Base-by-base conservation (phyloP, 345 rosid genomes). In the Cochlearia excelsa region DNA sequence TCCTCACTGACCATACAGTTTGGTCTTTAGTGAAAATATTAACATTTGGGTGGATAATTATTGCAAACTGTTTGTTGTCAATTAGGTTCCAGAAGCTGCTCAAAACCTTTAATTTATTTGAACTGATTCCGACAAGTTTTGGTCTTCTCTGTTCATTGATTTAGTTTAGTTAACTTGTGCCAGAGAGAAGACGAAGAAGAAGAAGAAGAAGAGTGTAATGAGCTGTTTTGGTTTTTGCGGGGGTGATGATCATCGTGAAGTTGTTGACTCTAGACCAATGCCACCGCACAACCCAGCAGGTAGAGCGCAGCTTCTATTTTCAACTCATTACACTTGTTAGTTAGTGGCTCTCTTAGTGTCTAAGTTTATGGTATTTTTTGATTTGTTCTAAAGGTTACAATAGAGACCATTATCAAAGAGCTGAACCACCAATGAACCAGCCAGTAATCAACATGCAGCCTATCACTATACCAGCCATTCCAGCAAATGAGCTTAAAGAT, bases 191-290 rank as follows among this genome's bases (percentile, higher is more conserved):
- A 16, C 23, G 23, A 16, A 16, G 23, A 16, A 16, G 23, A 16
- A 16, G 23, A 16, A 16, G 23, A 16, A 16, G 46, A n/a, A 30
- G 65, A 65, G 58, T 65, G 69, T 57, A 46, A 82, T 85, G 93
- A 55, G 83, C 70, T 82, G 88, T 66, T 85, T 85, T 53, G 66
- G 82, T 67, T 85, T 82, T 47, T 85, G 88, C 71, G 77, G 65
- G 59, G 80, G 72, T 37, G 81, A 77, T 47, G 80, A 78, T 39
- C 50, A 51, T 34, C 72, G 69, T 59, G 78, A 69, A 57, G 31
- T 73, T 51, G 64, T 74, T 57, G 79, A 82, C 38, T 56, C 54
- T 26, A 77, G 83, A 47, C 62, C 73, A 33, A 59, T 61, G 63
- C 71, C 77, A 10, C 45, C 74, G 5, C 80, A 81, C 51, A 78